These are phyloP conservation scores for Aspergillus calidoustus DNA, from an alignment of 2,329 filamentous ascomycete species.

Conservation along the genomic window DNA sequence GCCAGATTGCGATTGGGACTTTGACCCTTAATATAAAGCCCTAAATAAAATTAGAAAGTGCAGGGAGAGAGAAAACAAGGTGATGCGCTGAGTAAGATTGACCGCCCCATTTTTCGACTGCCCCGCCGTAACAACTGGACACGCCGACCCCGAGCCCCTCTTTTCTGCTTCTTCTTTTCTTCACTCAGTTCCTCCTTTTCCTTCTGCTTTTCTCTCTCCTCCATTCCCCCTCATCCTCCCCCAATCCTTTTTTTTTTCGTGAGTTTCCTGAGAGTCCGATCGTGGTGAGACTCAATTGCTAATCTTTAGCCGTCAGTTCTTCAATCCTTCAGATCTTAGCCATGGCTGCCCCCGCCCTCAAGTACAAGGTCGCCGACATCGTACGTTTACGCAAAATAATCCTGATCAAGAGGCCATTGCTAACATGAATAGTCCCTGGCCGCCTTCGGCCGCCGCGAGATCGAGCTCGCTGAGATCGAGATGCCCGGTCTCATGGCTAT, in stretches of 20 bases:
- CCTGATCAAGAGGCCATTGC: background rate
- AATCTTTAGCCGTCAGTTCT: constrained; percentile 9
- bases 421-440: constrained; percentile 68
- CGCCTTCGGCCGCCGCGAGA: constrained; percentile 98
- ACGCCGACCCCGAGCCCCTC: constrained; percentile 12
- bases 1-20: background rate
- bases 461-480: constrained; percentile 93
- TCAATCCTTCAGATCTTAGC: constrained; percentile 27
- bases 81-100: constrained; percentile 8
- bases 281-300: constrained; percentile 1
- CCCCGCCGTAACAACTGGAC: constrained; percentile 19
- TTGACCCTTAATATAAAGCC: background rate
- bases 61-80: background rate
- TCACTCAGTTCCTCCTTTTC: constrained; percentile 12
- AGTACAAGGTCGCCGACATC: constrained; percentile 99
- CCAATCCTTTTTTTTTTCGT: constrained; percentile 9
- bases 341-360: constrained; percentile 79
- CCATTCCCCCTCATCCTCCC: constrained; percentile 4
- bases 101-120: constrained; percentile 13
- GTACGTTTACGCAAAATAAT: constrained; percentile 46
- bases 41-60: background rate
- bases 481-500: constrained; percentile 99
- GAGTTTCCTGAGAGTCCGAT: constrained; percentile 2
- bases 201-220: constrained; percentile 10
- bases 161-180: constrained; percentile 18